Base-by-base conservation (phyloP, 768 basidiomycete genomes). In the Scleroderma citrinum region DNA sequence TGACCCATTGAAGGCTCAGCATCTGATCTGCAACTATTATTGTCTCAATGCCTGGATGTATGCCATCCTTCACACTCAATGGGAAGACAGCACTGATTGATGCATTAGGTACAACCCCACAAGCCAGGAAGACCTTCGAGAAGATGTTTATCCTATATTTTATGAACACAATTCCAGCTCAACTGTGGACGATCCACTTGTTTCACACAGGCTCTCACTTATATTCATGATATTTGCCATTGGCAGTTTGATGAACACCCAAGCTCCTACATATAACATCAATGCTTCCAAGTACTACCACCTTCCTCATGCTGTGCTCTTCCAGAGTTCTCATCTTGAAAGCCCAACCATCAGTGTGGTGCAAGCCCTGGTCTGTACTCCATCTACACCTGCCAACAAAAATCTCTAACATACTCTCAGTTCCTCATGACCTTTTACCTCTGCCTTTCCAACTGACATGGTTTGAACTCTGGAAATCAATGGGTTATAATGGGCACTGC, bases 1-100 rank as follows among this genome's bases (percentile, higher is more conserved):
- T n/a, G n/a, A n/a, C n/a, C n/a, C n/a, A n/a, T n/a, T n/a, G n/a
- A n/a, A n/a, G n/a, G n/a, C n/a, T n/a, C n/a, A n/a, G n/a, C n/a
- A n/a, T n/a, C n/a, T n/a, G n/a, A n/a, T n/a, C n/a, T 73, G 75
- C 17, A 75, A 77, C 19, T 87, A 82, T 62, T 85, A 73, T 63
- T 73, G 74, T 23, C 75, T 80, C 58, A 85, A 81, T 26, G 77
- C 81, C 47, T 85, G 83, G 83, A 84, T 86, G 83, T 84, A 65
- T 66, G 81, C 44, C 23, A 57, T 31, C 8, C 46, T 30, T 49
- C 26, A 40, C 29, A 44, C 37, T 36, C 29, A 42, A 29, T 8
- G 41, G 53, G 26, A 43, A 23, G 12, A 16, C 30, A 26, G 38
- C 47, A 17, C 51, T 55, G 37, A 65, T 35, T 42, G 11, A 31